A percentile compares a stretch with the other conserved stretches of the same genome.
These are phyloP conservation scores for Pyrus pyrifolia DNA, from an alignment of 306 rosid genomes.

Conservation along the genomic window DNA sequence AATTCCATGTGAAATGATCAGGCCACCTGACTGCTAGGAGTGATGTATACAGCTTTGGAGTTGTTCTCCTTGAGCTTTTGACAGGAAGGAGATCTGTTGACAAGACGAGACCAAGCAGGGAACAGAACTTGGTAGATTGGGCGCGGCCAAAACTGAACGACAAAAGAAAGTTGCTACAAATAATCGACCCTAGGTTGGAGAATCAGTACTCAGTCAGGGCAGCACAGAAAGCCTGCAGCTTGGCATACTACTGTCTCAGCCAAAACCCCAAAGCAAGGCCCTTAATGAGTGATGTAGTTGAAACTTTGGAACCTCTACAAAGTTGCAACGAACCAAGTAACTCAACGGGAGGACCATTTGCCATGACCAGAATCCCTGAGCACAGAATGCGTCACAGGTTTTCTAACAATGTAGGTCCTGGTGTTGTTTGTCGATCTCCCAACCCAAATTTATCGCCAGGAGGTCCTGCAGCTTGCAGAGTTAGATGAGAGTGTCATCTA, in stretches of 20 bases:
- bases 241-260: conserved; percentile 96
- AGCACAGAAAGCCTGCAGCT: conserved; percentile 98
- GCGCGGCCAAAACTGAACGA: conserved; percentile 97
- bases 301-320: conserved; percentile 94
- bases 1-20: conserved; percentile 36
- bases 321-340: conserved; percentile 55
- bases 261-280: conserved; percentile 99
- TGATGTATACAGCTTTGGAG: conserved; percentile 97
- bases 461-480: conserved; percentile 74
- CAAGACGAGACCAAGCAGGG: conserved; percentile 91
- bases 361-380: conserved; percentile 58
- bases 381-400: conserved; percentile 68
- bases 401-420: conserved; percentile 70
- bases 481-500: conserved; percentile 52
- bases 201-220: conserved; percentile 90
- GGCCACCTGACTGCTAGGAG: conserved; percentile 98
- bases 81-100: conserved; percentile 93
- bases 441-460: conserved; percentile 86
- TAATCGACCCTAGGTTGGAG: conserved; percentile 90
- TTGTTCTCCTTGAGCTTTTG: conserved; percentile 94
- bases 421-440: conserved; percentile 75
- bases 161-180: conserved; percentile 93
- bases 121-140: conserved; percentile 98
- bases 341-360: conserved; percentile 53
- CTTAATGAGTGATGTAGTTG: conserved; percentile 97